Evolutionary conservation across 257 asterid species (phyloP).

Genomic region (Nicotiana undulata): DNA sequence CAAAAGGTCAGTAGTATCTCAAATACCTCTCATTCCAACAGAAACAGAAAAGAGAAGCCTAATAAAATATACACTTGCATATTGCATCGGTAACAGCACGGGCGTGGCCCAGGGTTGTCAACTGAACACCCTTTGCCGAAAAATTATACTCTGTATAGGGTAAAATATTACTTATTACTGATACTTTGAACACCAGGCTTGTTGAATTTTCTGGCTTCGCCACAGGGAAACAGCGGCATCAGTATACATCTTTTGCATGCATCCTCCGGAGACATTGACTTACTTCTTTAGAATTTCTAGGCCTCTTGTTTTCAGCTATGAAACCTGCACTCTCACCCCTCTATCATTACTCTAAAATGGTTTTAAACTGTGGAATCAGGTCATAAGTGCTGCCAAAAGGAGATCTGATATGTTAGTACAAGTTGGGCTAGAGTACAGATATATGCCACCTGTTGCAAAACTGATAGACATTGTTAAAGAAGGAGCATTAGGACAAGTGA

Average conservation of each 20-base stretch:
- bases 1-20: slow-evolving; percentile 35
- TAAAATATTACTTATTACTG: too few species aligned
- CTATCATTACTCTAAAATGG: neutral
- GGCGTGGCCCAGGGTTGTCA: too few species aligned
- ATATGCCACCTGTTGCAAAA: slow-evolving; percentile 94
- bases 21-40: neutral
- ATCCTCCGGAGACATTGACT: neutral
- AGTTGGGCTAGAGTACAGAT: slow-evolving; percentile 93
- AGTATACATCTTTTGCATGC: neutral
- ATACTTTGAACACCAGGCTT: too few species aligned
- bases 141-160: too few species aligned
- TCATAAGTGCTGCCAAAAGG: slow-evolving; percentile 59
- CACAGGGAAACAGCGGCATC: too few species aligned
- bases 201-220: too few species aligned
- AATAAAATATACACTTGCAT: neutral
- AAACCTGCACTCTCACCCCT: neutral
- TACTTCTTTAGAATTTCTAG: neutral
- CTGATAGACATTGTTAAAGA: slow-evolving; percentile 65
- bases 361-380: slow-evolving; percentile 25
- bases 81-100: neutral
- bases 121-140: too few species aligned
- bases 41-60: neutral
- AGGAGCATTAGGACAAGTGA: slow-evolving; percentile 63
- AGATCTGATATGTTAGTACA: slow-evolving; percentile 73
- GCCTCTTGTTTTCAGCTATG: neutral